Evolutionary conservation across 441 rosid genomes (phyloP).

Genomic region (Bruguiera hainesii): DNA sequence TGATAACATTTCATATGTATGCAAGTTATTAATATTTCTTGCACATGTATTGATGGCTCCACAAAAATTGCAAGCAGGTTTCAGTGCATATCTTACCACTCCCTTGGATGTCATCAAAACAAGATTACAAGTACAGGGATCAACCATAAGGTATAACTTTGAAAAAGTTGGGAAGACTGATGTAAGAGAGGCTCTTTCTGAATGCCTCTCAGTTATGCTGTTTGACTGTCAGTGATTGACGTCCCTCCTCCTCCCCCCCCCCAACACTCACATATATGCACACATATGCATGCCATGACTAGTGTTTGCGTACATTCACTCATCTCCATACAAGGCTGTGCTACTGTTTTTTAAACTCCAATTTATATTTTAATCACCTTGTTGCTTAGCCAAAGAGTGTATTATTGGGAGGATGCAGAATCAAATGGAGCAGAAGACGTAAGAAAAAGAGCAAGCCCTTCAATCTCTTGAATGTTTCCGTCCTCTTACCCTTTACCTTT

Average conservation of each 20-base stretch:
- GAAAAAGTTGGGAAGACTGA: background rate
- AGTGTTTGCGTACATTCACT: background rate
- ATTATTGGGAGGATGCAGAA: too few relatives aligned
- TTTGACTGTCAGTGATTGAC: background rate
- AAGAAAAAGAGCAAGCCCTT: too few relatives aligned
- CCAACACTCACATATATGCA: background rate
- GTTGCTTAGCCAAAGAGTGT: too few relatives aligned
- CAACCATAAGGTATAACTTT: constrained; percentile 54
- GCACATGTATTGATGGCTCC: constrained; percentile 2
- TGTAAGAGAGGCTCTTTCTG: too few relatives aligned
- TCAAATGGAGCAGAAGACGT: too few relatives aligned
- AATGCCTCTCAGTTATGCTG: too few relatives aligned
- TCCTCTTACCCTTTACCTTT: too few relatives aligned
- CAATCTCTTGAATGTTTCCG: too few relatives aligned
- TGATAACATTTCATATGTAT: background rate
- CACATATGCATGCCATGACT: background rate
- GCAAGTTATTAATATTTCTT: constrained; percentile 2
- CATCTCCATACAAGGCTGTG: too few relatives aligned
- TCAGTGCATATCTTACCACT: constrained; percentile 83
- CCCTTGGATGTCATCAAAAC: constrained; percentile 92
- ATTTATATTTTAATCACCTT: too few relatives aligned
- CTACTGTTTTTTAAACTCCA: too few relatives aligned
- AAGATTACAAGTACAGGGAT: constrained; percentile 92
- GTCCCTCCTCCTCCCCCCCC: background rate
- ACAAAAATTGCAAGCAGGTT: constrained; percentile 45